phyloP scores from a whole-genome alignment of 169 alveolate genomes.

The Babesia sp. region DNA sequence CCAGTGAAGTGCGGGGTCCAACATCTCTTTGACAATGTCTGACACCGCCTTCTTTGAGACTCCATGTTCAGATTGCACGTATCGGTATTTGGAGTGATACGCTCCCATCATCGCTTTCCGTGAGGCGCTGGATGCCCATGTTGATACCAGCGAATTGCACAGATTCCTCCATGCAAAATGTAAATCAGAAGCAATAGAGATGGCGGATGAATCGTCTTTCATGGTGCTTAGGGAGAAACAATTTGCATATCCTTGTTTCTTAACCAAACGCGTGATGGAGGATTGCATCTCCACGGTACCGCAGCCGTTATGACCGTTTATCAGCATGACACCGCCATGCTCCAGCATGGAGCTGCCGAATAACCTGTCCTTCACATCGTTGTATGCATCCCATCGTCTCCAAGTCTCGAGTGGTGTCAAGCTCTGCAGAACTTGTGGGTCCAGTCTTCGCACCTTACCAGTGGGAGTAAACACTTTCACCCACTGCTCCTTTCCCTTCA shows the following conservation, averaged over 20 bases:
- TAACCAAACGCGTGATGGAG: slow-evolving; percentile 14
- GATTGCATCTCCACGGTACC: slow-evolving; percentile 28
- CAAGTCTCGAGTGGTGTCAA: slow-evolving; percentile 44
- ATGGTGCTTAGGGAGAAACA: slow-evolving; percentile 45
- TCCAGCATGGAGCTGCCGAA: slow-evolving; percentile 1
- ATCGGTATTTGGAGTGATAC: slow-evolving; percentile 23
- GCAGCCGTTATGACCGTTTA: slow-evolving; percentile 33
- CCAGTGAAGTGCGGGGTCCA: slow-evolving; percentile 61
- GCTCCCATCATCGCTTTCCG: slow-evolving; percentile 18
- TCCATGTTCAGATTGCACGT: slow-evolving; percentile 27
- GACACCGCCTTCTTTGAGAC: slow-evolving; percentile 29
- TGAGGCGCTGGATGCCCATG: slow-evolving; percentile 29
- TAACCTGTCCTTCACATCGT: slow-evolving; percentile 2
- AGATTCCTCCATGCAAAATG: slow-evolving; percentile 27
- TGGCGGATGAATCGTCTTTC: slow-evolving; percentile 30
- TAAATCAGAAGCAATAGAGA: slow-evolving; percentile 40
- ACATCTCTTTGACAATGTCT: slow-evolving; percentile 44
- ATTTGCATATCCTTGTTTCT: slow-evolving; percentile 18
- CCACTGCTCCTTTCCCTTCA: slow-evolving; percentile 77
- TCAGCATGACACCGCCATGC: slow-evolving; percentile 49
- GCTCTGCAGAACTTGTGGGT: neutral
- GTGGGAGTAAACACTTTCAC: slow-evolving; percentile 79
- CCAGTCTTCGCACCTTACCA: slow-evolving; percentile 68
- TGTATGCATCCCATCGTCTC: slow-evolving; percentile 45
- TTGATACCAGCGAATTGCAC: slow-evolving; percentile 36